Percentiles rank a stretch among this genome's conserved stretches.
Evolutionary conservation across 306 rosid genomes (phyloP).

Genomic region (Betula pendula): DNA sequence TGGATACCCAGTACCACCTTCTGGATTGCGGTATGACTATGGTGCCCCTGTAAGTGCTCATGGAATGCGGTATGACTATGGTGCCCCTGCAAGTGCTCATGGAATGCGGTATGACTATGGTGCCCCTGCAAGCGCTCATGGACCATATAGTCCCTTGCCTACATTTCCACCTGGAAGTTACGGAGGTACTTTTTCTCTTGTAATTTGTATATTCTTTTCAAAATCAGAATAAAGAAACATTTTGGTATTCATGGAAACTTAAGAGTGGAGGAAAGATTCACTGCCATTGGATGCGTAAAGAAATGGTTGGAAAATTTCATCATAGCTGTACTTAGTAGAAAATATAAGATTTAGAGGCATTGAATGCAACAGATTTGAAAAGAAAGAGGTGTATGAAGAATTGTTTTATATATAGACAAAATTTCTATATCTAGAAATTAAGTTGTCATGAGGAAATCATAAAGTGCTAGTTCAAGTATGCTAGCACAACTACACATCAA

Average conservation of each 20-base stretch:
- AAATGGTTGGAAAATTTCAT: neutral
- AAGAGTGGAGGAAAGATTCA: neutral
- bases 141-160: slow-evolving; percentile 35
- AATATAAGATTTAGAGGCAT: neutral
- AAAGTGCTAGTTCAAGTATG: neutral
- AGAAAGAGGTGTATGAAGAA: neutral
- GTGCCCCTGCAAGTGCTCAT: slow-evolving; percentile 29
- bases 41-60: slow-evolving; percentile 32
- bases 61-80: slow-evolving; percentile 34
- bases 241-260: slow-evolving; percentile 8
- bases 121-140: slow-evolving; percentile 30
- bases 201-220: neutral
- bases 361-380: neutral
- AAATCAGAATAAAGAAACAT: neutral
- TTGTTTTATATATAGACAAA: neutral
- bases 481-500: neutral
- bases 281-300: neutral
- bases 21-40: slow-evolving; percentile 40
- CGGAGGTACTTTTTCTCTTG: slow-evolving; percentile 39
- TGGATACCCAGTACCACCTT: slow-evolving; percentile 42
- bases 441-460: neutral
- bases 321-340: neutral
- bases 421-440: neutral
- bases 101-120: slow-evolving; percentile 36
- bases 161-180: slow-evolving; percentile 39